Evolutionary conservation across 306 rosid genomes (phyloP), one percentile per base, ranked within the genome.

Genomic region (Castanea mollissima): DNA sequence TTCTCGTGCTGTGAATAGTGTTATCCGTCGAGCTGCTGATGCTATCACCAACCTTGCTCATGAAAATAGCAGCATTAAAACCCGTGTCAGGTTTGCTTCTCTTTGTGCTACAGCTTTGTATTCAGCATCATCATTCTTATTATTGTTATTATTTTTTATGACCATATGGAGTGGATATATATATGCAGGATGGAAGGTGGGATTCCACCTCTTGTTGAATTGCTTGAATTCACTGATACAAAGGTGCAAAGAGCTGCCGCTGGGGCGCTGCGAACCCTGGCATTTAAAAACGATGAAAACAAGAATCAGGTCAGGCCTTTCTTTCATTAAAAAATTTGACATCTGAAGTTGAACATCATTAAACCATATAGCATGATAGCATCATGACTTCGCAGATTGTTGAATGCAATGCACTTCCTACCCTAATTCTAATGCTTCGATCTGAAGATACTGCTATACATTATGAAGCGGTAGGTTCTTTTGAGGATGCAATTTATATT

Each of bases 181-280:
- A 10, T 74, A 54, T 84, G 76, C 82, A 95, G 99, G 93, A 87
- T 90, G 88, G 99, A 95, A 83, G 99, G 98, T 78, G 99, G 99
- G 56, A 93, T 95, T 85, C 99, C 97, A 76, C 99, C 98, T 58
- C 92, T 95, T 74, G 97, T 95, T 80, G 94, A 89, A 81, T 87
- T 95, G 89, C 99, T 95, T 79, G 93, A 88, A 81, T 93, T 90
- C 58, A 78, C 93, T 1, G 99, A 95, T 79, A 85, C 88, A 20
- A 95, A 95, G 92, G 99, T 95, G 87, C 99, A 95, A 87, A 88
- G 99, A 86, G 97, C 99, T 65, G 97, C 98, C 77, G 98, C 99
- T 60, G 98, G 99, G 77, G 99, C 99, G 10, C 78, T 95, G 73
- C 87, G 99, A 83, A 95, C 99, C 62, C 84, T 95, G 76, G 99